Base-by-base conservation (phyloP, 2,329 filamentous ascomycete genomes). In the Escovopsis sp. region DNA sequence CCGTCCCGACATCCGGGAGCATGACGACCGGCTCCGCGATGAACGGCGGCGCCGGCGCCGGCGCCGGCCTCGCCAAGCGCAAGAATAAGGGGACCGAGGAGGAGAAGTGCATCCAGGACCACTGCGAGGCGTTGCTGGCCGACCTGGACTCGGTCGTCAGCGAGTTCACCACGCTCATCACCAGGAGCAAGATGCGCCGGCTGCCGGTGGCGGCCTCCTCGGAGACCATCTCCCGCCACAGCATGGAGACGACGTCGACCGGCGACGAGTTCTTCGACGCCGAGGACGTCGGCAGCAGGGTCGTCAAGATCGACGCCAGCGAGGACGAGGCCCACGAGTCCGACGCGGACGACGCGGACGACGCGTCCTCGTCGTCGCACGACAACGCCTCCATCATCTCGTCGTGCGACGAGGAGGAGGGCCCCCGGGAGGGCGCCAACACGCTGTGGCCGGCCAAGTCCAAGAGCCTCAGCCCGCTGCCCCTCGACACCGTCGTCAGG, bases 221-320 rank as follows among this genome's bases (percentile, higher is more conserved):
- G 4, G 65, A 57, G 27, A 60, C 49, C 36, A 59, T 50, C 39
- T 63, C 66, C 8, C 64, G 71, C 32, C 68, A 72, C 53, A 94
- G 87, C 54, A 75, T 93, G 41, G 88, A 94, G 47, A 94, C 87
- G 0, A 71, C 79, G 5, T 72, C 73, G 16, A 81, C 84, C 2
- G 74, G 74, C 2, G 84, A 94, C 43, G 89, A 96, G 57, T 98
- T 96, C 62, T 98, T 95, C 52, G 91, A 98, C 57, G 91, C 91
- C 1, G 79, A 82, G 53, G 73, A 74, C 50, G 66, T 62, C 20
- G 65, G 65, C 13, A 78, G 80, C 7, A 79, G 84, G 42, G 68
- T 94, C 8, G 68, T 94, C 47, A 79, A 79, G 39, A 89, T 95
- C 40, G 61, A 68, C 45, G 76, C 74, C 37, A 84, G 77, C 53